Evolutionary conservation across 768 basidiomycete genomes (phyloP).

Genomic region (Lentinula detonsa): DNA sequence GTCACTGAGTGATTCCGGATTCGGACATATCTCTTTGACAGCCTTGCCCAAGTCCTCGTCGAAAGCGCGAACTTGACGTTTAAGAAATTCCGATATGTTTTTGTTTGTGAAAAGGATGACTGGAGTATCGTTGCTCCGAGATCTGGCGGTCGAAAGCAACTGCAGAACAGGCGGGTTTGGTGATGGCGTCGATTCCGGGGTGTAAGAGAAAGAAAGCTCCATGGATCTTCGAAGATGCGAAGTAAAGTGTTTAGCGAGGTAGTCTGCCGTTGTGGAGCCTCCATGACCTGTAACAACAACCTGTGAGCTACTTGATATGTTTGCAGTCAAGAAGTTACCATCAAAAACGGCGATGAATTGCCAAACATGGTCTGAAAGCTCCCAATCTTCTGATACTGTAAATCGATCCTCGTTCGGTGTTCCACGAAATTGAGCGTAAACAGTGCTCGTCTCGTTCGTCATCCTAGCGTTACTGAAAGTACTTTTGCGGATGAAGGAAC

Average conservation of each 20-base stretch:
- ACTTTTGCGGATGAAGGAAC: background rate
- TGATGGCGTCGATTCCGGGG: background rate
- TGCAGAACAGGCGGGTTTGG: background rate
- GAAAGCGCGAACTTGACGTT: background rate
- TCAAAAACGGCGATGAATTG: background rate
- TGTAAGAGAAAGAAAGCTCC: background rate
- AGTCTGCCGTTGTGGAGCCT: background rate
- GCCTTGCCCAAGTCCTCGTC: background rate
- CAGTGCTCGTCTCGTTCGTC: background rate
- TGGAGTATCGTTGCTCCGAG: background rate
- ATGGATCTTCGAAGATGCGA: background rate
- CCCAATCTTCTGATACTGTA: background rate
- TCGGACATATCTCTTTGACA: background rate
- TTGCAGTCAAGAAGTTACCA: background rate
- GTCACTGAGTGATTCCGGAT: background rate
- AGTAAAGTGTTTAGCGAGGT: background rate
- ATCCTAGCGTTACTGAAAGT: background rate
- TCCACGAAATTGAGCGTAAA: constrained; percentile 1
- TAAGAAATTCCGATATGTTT: background rate
- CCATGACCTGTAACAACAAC: background rate
- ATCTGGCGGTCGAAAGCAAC: background rate
- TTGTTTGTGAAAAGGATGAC: background rate
- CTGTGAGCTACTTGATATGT: background rate
- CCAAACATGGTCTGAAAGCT: background rate
- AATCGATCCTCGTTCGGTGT: constrained; percentile 2